Evolutionary conservation across 2,329 filamentous ascomycete genomes (phyloP), one percentile per base, ranked within the genome.

Genomic region (Monosporascus cannonballus): DNA sequence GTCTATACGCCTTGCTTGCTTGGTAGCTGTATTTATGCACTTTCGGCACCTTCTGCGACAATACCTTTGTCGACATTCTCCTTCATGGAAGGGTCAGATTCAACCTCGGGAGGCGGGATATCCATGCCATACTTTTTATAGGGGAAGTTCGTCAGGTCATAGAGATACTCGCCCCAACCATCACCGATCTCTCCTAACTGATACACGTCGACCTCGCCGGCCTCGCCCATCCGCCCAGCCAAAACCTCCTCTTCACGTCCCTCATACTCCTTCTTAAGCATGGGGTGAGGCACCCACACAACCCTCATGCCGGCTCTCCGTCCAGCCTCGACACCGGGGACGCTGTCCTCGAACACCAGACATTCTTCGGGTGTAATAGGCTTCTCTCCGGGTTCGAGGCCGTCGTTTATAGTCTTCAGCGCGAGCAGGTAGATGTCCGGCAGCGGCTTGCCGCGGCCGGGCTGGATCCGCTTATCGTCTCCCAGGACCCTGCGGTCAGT

Each of bases 351-450:
- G 64, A 99, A 97, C 0, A 97, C 94, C 17, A 99, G 77, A 67
- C 94, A 97, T 71, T 97, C 93, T 60, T 89, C 87, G 0, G 91
- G 90, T 51, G 67, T 76, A 57, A 99, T 86, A 54, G 80, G 73
- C 58, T 78, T 73, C 49, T 87, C 84, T 39, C 82, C 83, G 3
- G 77, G 72, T 0, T 76, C 73, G 6, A 95, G 75, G 17, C 83
- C 83, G 44, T 82, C 81, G 71, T 99, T 99, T 68, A 99, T 86
- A 3, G 85, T 89, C 70, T 88, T 77, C 51, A 99, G 75, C 0
- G 94, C 93, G 1, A 97, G 76, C 8, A 95, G 73, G 71, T 96
- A 97, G 61, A 99, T 99, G 71, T 99, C 93, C 0, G 93, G 94
- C 34, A 93, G 80, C 0, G 94, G 94, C 72, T 99, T 99, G 14